Evolutionary conservation across 1,284 basidiomycete species (phyloP).

Genomic region (Ustilago tritici): DNA sequence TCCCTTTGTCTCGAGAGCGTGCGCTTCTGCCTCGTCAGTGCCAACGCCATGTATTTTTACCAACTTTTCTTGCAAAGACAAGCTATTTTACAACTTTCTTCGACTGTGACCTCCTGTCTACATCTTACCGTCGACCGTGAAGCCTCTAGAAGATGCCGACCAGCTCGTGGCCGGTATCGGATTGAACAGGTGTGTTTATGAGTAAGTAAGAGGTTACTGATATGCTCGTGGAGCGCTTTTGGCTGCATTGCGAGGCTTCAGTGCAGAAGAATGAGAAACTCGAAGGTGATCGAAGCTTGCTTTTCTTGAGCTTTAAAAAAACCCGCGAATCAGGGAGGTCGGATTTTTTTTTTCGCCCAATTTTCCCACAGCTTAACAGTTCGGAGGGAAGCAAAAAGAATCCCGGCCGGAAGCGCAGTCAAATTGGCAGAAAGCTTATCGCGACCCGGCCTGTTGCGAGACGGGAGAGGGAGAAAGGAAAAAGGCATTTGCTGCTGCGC

Average conservation of each 20-base stretch:
- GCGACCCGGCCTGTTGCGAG: conserved; percentile 1
- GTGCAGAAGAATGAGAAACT: conserved; percentile 4
- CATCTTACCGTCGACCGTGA: neutral
- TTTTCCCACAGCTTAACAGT: conserved; percentile 12
- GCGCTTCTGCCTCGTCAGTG: neutral
- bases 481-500: conserved; percentile 1
- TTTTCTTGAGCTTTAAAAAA: conserved; percentile 7
- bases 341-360: neutral
- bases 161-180: neutral
- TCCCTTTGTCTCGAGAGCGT: conserved; percentile 6
- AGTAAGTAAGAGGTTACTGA: no score
- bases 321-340: conserved; percentile 23
- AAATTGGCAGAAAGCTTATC: conserved; percentile 14
- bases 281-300: conserved; percentile 35
- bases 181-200: no score
- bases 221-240: neutral
- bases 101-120: neutral
- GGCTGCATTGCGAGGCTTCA: neutral
- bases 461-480: neutral
- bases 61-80: conserved; percentile 5
- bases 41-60: conserved; percentile 38
- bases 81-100: neutral
- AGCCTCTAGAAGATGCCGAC: no score
- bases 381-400: neutral
- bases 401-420: neutral